Percentiles rank a stretch among this genome's conserved stretches.
These are phyloP conservation scores for Eucalyptus curtisii DNA, from an alignment of 345 rosid species.

Conservation along the genomic window DNA sequence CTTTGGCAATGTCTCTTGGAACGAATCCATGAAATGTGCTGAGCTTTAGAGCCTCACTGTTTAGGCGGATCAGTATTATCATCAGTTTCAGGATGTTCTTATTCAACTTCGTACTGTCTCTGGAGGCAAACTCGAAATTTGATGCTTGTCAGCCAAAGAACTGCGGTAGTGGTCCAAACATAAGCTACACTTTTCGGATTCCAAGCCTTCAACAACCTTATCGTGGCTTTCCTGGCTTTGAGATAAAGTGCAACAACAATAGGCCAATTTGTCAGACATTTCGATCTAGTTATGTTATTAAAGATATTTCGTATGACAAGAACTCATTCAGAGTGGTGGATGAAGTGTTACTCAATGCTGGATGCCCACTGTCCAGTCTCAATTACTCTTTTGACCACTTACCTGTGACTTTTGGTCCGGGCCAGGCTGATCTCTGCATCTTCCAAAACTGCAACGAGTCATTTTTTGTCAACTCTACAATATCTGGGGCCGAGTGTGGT, in stretches of 20 bases:
- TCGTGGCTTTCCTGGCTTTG: conserved; percentile 12
- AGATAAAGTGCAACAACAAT: background rate
- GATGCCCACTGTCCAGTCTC: background rate
- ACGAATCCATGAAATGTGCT: background rate
- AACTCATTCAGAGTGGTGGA: background rate
- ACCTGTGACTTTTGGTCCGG: conserved; percentile 1
- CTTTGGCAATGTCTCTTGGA: background rate
- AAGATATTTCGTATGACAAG: background rate
- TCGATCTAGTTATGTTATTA: background rate
- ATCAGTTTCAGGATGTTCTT: background rate
- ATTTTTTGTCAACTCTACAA: background rate
- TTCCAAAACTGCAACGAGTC: background rate
- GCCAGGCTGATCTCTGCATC: conserved; percentile 7
- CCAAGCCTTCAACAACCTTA: background rate
- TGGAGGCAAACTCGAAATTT: background rate
- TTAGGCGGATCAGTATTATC: background rate
- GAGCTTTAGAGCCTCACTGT: background rate
- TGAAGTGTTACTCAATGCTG: background rate
- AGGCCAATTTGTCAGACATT: conserved; percentile 2
- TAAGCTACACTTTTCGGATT: conserved; percentile 18
- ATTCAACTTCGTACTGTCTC: background rate
- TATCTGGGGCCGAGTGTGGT: background rate
- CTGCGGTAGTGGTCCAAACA: conserved; percentile 5
- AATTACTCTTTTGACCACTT: conserved; percentile 14
- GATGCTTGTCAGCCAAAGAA: conserved; percentile 7